Base-by-base conservation (phyloP, 805 yeast species). In the Kuraishia cidri region DNA sequence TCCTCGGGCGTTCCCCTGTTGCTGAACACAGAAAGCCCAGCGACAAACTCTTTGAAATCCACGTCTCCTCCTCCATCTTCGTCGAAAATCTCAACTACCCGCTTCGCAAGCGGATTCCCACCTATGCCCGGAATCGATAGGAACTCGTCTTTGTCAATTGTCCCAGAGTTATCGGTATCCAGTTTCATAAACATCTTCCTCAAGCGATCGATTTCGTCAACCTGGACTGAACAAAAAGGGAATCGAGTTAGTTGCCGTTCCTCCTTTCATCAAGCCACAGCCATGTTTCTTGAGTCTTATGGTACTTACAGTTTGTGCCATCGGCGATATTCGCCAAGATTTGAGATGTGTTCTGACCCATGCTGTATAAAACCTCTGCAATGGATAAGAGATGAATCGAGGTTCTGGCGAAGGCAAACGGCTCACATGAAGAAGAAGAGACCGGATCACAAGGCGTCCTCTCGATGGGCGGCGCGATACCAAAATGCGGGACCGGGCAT, bases 1-100 rank as follows among this genome's bases (percentile, higher is more conserved):
- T 86, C 97, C 34, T 76, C 79, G 31, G 75, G 75, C 16, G 78
- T 71, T 1, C 94, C 84, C 47, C 83, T 79, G 4, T 88, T 80
- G 33, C 95, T 82, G 50, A 92, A 92, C 3, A 88, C 87, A 3
- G 94, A 81, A 5, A 56, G 36, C 3, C 62, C 61, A 2, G 46
- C 65, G 30, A 94, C 82, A 56, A 92, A 92, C 58, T 92, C 99
- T 51, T 86, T 88, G 58, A 92, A 92, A 52, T 94, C 98, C 24
- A 92, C 85, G 40, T 81, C 84, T 2, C 97, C 98, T 41, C 85
- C 80, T 10, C 86, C 84, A 52, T 92, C 96, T 37, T 77, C 79
- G 53, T 92, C 99, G 56, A 92, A 87, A 13, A 92, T 88, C 44
- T 92, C 97, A 69, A 94, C 82, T 36, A 92, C 74, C 32, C 99